These are phyloP conservation scores for Penicillium crystallinum DNA, from an alignment of 495 filamentous ascomycete species.

Conservation along the genomic window DNA sequence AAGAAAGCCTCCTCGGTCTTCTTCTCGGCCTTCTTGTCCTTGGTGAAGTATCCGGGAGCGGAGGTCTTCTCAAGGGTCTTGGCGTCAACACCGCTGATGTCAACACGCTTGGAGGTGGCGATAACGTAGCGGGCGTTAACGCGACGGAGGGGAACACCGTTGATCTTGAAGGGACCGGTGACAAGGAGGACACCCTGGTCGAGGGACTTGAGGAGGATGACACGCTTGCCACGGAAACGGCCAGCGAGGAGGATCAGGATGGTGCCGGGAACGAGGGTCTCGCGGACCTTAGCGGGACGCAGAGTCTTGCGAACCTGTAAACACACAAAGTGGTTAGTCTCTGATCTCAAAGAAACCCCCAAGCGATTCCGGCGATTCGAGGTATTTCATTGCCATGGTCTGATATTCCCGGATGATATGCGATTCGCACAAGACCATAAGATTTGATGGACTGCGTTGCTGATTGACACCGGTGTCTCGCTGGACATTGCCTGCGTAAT, in stretches of 20 bases:
- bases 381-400: slow-evolving; percentile 2
- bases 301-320: slow-evolving; percentile 88
- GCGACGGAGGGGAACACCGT: slow-evolving; percentile 95
- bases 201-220: slow-evolving; percentile 96
- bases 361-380: neutral
- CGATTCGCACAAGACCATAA: slow-evolving; percentile 3
- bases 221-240: slow-evolving; percentile 99
- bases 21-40: slow-evolving; percentile 89
- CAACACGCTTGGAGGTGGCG: slow-evolving; percentile 86
- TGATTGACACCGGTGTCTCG: slow-evolving; percentile 4
- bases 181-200: slow-evolving; percentile 95
- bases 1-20: slow-evolving; percentile 95
- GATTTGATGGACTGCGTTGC: slow-evolving; percentile 2
- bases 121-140: slow-evolving; percentile 99
- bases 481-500: slow-evolving; percentile 2
- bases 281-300: slow-evolving; percentile 76
- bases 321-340: slow-evolving; percentile 33
- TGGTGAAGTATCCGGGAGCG: slow-evolving; percentile 84
- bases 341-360: slow-evolving; percentile 9
- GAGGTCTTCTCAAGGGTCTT: slow-evolving; percentile 80
- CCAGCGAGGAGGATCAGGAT: slow-evolving; percentile 98
- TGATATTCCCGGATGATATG: slow-evolving; percentile 7
- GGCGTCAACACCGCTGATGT: slow-evolving; percentile 76
- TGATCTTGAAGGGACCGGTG: slow-evolving; percentile 99
- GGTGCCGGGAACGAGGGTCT: slow-evolving; percentile 84